Evolutionary conservation across 805 yeast species (phyloP).

Genomic region (Schwanniomyces occidentalis): DNA sequence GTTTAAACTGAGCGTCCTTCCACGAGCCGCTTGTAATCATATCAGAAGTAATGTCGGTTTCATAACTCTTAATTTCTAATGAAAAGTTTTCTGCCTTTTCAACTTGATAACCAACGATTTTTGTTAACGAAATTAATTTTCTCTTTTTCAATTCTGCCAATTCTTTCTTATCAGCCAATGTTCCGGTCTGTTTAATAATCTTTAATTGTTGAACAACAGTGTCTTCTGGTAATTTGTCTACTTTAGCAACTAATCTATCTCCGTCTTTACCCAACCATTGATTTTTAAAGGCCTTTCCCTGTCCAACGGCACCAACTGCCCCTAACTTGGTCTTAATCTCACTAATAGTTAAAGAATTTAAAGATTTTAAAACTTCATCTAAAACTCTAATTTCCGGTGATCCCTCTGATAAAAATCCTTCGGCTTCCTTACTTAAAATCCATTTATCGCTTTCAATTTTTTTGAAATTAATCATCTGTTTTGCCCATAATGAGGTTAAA

Average conservation of each 20-base stretch:
- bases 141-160: constrained; percentile 90
- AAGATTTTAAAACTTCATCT: constrained; percentile 65
- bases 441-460: constrained; percentile 76
- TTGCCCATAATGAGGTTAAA: constrained; percentile 81
- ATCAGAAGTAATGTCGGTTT: constrained; percentile 92
- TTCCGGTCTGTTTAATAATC: constrained; percentile 55
- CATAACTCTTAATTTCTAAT: constrained; percentile 72
- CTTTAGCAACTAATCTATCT: constrained; percentile 67
- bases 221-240: constrained; percentile 60
- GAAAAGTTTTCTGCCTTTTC: constrained; percentile 85
- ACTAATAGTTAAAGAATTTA: constrained; percentile 79
- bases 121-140: constrained; percentile 72
- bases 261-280: constrained; percentile 94
- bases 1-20: constrained; percentile 83
- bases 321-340: constrained; percentile 78
- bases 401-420: constrained; percentile 74
- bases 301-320: constrained; percentile 85
- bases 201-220: constrained; percentile 64
- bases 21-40: constrained; percentile 84
- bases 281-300: constrained; percentile 95
- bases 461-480: constrained; percentile 72
- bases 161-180: constrained; percentile 61
- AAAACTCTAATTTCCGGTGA: constrained; percentile 88
- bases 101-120: constrained; percentile 72
- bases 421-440: constrained; percentile 77